Evolutionary conservation across 2,329 filamentous ascomycete species (phyloP).

Genomic region (Nemania bipapillata): DNA sequence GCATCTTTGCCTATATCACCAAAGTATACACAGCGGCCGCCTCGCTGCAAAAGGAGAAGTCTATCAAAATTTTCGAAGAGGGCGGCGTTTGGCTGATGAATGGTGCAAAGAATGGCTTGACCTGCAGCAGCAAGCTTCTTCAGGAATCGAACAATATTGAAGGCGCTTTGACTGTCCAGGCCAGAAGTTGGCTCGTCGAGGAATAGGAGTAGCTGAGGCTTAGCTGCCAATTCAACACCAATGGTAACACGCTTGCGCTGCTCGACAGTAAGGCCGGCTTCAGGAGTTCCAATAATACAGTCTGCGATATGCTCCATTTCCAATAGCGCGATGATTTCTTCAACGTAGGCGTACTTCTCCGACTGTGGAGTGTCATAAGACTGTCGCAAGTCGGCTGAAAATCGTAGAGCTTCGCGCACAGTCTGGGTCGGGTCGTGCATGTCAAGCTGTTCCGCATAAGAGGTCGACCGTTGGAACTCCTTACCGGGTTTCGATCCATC

Average conservation of each 20-base stretch:
- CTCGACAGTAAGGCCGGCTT: slow-evolving; percentile 76
- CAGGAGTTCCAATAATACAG: slow-evolving; percentile 66
- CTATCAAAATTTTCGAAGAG: slow-evolving; percentile 91
- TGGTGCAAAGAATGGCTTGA: slow-evolving; percentile 89
- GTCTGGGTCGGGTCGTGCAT: slow-evolving; percentile 71
- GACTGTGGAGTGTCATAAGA: slow-evolving; percentile 62
- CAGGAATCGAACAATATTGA: slow-evolving; percentile 82
- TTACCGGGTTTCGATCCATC: slow-evolving; percentile 67
- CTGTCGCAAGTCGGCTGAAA: slow-evolving; percentile 71
- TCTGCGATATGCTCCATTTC: slow-evolving; percentile 70
- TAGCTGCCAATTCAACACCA: slow-evolving; percentile 87
- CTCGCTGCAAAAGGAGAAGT: slow-evolving; percentile 79
- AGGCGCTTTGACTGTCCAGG: slow-evolving; percentile 76
- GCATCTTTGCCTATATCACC: slow-evolving; percentile 84
- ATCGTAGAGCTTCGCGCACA: slow-evolving; percentile 71
- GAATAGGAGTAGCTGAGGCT: slow-evolving; percentile 79
- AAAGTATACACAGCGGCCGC: slow-evolving; percentile 86
- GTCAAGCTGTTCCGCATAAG: slow-evolving; percentile 71
- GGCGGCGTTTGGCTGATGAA: slow-evolving; percentile 87
- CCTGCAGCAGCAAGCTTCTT: slow-evolving; percentile 80
- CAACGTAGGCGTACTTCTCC: slow-evolving; percentile 69
- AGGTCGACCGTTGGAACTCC: slow-evolving; percentile 70
- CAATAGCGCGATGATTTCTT: slow-evolving; percentile 68
- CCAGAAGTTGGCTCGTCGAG: slow-evolving; percentile 82
- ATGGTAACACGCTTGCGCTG: slow-evolving; percentile 84